These are phyloP conservation scores for Trichoderma harzianum DNA, from an alignment of 2,329 filamentous ascomycete species.

Conservation along the genomic window DNA sequence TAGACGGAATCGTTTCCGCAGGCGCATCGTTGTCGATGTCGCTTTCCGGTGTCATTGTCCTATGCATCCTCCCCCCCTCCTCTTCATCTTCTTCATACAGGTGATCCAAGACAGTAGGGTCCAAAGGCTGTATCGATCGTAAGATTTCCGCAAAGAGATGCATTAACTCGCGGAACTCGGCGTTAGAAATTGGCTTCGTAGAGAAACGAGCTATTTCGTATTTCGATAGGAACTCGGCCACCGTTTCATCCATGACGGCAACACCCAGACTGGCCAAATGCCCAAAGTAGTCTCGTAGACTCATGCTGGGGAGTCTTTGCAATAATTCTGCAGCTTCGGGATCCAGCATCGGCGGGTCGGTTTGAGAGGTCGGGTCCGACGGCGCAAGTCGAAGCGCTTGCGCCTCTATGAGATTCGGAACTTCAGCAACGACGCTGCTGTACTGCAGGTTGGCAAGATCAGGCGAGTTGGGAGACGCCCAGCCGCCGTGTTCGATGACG, in stretches of 20 bases:
- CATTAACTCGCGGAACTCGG: slow-evolving; percentile 76
- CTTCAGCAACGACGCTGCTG: slow-evolving; percentile 72
- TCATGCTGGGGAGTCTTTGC: slow-evolving; percentile 67
- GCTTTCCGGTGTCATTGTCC: slow-evolving; percentile 33
- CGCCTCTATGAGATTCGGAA: slow-evolving; percentile 87
- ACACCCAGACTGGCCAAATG: slow-evolving; percentile 68
- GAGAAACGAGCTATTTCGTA: slow-evolving; percentile 90
- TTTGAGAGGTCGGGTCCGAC: slow-evolving; percentile 40
- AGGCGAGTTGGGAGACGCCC: slow-evolving; percentile 74
- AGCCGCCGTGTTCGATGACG: slow-evolving; percentile 79
- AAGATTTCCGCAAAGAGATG: slow-evolving; percentile 77
- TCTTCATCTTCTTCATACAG: slow-evolving; percentile 24
- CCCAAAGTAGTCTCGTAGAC: slow-evolving; percentile 72
- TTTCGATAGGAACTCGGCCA: slow-evolving; percentile 62
- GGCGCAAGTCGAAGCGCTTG: slow-evolving; percentile 86
- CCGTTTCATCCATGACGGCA: slow-evolving; percentile 42
- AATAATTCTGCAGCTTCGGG: slow-evolving; percentile 67
- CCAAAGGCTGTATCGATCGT: slow-evolving; percentile 66
- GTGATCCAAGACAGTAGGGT: slow-evolving; percentile 48
- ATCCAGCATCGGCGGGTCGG: slow-evolving; percentile 52
- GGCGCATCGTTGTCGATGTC: slow-evolving; percentile 48
- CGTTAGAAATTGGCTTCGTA: slow-evolving; percentile 61
- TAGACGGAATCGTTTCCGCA: slow-evolving; percentile 40
- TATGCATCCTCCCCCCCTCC: neutral
- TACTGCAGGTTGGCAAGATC: slow-evolving; percentile 83